A percentile compares a stretch with the other conserved stretches of the same genome.
Conservation (phyloP, 2,329 filamentous ascomycete species). For the Diaporthe helianthi region DNA sequence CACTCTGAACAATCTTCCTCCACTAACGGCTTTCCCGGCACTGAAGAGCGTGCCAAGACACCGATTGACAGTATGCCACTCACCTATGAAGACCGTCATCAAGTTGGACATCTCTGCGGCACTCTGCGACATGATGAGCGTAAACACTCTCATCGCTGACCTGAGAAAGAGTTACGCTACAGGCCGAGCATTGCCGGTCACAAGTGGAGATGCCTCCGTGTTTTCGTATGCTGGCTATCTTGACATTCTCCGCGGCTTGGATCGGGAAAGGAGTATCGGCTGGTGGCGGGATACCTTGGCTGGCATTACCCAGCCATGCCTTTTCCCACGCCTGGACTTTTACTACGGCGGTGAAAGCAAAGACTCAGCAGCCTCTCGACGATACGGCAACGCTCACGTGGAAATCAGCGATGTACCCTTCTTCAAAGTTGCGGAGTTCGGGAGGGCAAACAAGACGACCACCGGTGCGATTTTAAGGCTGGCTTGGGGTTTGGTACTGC, state of each 20-base stretch:
- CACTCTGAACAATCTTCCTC: constrained; percentile 51
- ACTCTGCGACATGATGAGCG: constrained; percentile 56
- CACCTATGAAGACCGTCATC: constrained; percentile 51
- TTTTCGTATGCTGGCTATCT: constrained; percentile 50
- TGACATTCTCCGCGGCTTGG: constrained; percentile 45
- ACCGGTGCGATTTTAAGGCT: constrained; percentile 60
- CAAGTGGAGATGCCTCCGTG: constrained; percentile 38
- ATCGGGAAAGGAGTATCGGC: constrained; percentile 46
- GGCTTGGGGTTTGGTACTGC: constrained; percentile 66
- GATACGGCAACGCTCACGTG: constrained; percentile 47
- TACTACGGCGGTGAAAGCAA: constrained; percentile 34
- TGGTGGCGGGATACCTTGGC: constrained; percentile 54
- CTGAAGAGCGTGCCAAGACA: constrained; percentile 52
- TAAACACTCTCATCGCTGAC: constrained; percentile 55
- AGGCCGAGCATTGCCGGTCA: constrained; percentile 44
- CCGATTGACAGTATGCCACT: constrained; percentile 57
- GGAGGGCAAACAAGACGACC: constrained; percentile 49
- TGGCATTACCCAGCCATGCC: constrained; percentile 48
- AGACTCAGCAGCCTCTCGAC: constrained; percentile 33
- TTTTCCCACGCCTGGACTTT: constrained; percentile 52
- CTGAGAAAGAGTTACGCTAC: constrained; percentile 54
- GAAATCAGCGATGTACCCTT: constrained; percentile 49
- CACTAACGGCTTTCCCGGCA: constrained; percentile 46
- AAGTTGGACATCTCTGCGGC: constrained; percentile 60
- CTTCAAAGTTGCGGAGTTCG: constrained; percentile 53